These are phyloP conservation scores for Saturnispora mendoncae DNA, from an alignment of 805 yeast species.

Conservation along the genomic window DNA sequence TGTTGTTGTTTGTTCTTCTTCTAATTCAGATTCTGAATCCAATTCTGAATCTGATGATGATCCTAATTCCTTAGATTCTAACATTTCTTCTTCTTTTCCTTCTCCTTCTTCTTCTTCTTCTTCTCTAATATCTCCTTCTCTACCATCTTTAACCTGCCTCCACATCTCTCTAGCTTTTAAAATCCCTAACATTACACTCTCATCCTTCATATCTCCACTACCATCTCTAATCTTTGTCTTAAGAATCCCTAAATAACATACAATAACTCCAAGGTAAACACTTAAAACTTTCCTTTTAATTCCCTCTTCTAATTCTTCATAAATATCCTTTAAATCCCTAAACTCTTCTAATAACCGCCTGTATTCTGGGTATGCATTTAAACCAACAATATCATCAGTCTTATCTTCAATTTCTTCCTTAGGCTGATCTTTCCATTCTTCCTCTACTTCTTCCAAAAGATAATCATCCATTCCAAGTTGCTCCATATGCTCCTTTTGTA, in stretches of 20 bases:
- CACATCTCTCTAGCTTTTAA: slow-evolving; percentile 77
- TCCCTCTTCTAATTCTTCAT: slow-evolving; percentile 31
- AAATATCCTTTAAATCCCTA: slow-evolving; percentile 32
- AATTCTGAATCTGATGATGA: background rate
- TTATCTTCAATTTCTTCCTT: slow-evolving; percentile 33
- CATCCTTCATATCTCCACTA: slow-evolving; percentile 64
- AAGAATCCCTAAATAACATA: slow-evolving; percentile 72
- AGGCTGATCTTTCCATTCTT: slow-evolving; percentile 61
- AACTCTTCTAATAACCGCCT: slow-evolving; percentile 65
- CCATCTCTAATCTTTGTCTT: slow-evolving; percentile 45
- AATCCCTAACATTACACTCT: slow-evolving; percentile 82
- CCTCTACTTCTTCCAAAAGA: slow-evolving; percentile 68
- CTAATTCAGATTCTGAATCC: background rate
- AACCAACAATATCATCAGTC: slow-evolving; percentile 33
- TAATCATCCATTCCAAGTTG: slow-evolving; percentile 70
- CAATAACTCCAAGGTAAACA: slow-evolving; percentile 69
- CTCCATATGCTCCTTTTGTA: slow-evolving; percentile 71
- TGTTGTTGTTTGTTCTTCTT: background rate
- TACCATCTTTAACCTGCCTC: slow-evolving; percentile 63
- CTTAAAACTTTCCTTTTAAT: slow-evolving; percentile 64
- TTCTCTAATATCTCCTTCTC: slow-evolving; percentile 9
- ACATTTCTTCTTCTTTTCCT: slow-evolving; percentile 22
- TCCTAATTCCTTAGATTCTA: slow-evolving; percentile 13
- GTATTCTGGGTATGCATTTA: slow-evolving; percentile 65
- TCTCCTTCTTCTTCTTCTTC: slow-evolving; percentile 21